These are phyloP conservation scores for Xylaria sp. DNA, from an alignment of 2,329 filamentous ascomycete species.

Conservation along the genomic window DNA sequence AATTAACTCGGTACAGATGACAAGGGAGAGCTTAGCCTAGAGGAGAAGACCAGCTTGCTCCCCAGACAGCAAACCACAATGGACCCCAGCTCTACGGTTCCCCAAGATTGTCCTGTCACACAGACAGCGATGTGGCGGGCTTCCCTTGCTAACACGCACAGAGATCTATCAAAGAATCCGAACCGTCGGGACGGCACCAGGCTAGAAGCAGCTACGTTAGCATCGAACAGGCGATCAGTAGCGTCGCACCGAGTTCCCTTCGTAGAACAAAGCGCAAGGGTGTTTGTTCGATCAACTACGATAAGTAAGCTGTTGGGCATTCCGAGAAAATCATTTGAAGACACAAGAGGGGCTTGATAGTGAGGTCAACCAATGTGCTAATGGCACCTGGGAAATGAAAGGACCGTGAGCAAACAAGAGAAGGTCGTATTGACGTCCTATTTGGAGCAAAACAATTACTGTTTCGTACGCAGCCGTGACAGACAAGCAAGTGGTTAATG, in stretches of 20 bases:
- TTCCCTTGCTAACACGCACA: conserved; percentile 36
- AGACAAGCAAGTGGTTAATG: conserved; percentile 17
- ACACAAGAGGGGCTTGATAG: conserved; percentile 17
- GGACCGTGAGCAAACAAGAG: conserved; percentile 33
- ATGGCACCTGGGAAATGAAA: conserved; percentile 33
- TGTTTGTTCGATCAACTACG: background rate
- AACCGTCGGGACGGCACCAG: conserved; percentile 29
- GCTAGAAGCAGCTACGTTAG: conserved; percentile 25
- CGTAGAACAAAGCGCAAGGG: conserved; percentile 5
- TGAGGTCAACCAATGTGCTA: conserved; percentile 13
- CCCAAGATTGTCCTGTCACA: conserved; percentile 37
- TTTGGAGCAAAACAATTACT: conserved; percentile 31
- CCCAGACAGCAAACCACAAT: conserved; percentile 21
- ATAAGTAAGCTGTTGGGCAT: conserved; percentile 1
- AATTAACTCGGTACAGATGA: conserved; percentile 25
- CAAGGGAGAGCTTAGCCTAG: conserved; percentile 27
- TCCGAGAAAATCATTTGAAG: conserved; percentile 2
- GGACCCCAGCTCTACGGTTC: conserved; percentile 31
- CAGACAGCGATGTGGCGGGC: conserved; percentile 35
- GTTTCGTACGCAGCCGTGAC: conserved; percentile 29
- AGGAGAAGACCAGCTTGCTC: conserved; percentile 13
- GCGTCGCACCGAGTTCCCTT: conserved; percentile 16
- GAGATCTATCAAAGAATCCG: conserved; percentile 35
- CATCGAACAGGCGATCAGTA: conserved; percentile 21
- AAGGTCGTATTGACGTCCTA: conserved; percentile 28